Conservation (phyloP, 495 filamentous ascomycete genomes). For the Aspergillus bridgeri region DNA sequence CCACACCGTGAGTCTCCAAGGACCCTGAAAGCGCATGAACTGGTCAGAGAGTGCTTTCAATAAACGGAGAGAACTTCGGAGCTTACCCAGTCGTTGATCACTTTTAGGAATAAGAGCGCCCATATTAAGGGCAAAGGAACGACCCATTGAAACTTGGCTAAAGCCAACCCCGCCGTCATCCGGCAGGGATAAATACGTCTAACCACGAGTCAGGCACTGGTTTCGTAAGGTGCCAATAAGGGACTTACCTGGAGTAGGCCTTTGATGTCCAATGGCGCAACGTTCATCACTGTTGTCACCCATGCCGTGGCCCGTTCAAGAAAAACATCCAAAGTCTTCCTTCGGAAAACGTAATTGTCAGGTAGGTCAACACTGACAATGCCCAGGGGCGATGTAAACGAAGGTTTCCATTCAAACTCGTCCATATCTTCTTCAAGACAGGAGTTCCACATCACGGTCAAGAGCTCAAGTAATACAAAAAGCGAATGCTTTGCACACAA, state of each 20-base stretch:
- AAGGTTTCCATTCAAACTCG: conserved; percentile 81
- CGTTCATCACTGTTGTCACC: conserved; percentile 73
- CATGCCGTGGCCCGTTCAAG: conserved; percentile 73
- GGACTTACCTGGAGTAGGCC: conserved; percentile 69
- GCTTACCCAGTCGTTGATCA: conserved; percentile 72
- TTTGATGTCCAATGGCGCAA: conserved; percentile 92
- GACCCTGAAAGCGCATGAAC: conserved; percentile 36
- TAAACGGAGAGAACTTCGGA: not conserved
- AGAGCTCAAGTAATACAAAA: conserved; percentile 85
- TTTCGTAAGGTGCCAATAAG: not conserved
- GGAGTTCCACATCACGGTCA: conserved; percentile 90
- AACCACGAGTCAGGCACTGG: conserved; percentile 12
- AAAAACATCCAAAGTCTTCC: conserved; percentile 71
- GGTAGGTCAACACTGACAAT: conserved; percentile 83
- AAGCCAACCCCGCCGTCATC: conserved; percentile 83
- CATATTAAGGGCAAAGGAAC: conserved; percentile 93
- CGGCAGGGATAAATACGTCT: conserved; percentile 91
- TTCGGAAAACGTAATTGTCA: conserved; percentile 78
- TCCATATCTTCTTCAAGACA: conserved; percentile 93
- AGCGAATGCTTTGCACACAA: conserved; percentile 86
- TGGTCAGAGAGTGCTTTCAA: not conserved
- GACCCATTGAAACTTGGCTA: conserved; percentile 86
- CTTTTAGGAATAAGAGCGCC: conserved; percentile 81
- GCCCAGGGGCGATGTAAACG: conserved; percentile 69
- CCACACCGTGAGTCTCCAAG: conserved; percentile 66